These are phyloP conservation scores for Ustilago curta DNA, from an alignment of 1,284 basidiomycete genomes.

Conservation along the genomic window DNA sequence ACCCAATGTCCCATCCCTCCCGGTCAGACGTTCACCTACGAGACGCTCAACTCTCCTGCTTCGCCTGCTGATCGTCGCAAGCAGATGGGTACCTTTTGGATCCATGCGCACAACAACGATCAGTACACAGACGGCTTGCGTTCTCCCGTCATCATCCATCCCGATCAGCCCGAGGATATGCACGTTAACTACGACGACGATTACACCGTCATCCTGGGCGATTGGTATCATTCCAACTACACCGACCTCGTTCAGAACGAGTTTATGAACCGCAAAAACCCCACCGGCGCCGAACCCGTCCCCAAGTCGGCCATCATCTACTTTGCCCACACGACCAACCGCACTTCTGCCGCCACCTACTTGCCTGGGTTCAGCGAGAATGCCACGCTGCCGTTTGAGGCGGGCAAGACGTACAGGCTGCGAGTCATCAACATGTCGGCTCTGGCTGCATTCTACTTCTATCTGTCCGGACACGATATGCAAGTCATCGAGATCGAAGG, in stretches of 20 bases:
- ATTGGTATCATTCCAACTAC: slow-evolving; percentile 74
- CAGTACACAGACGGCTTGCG: slow-evolving; percentile 66
- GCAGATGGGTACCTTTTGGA: slow-evolving; percentile 72
- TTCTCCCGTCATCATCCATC: slow-evolving; percentile 68
- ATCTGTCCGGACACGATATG: slow-evolving; percentile 45
- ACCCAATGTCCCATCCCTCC: slow-evolving; percentile 68
- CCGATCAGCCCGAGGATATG: slow-evolving; percentile 51
- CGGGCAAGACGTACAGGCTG: slow-evolving; percentile 73
- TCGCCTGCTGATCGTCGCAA: slow-evolving; percentile 40
- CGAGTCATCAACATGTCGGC: slow-evolving; percentile 73
- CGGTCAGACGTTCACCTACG: slow-evolving; percentile 54
- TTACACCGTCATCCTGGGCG: slow-evolving; percentile 83
- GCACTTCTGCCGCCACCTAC: slow-evolving; percentile 39
- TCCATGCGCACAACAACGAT: slow-evolving; percentile 64
- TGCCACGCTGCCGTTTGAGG: slow-evolving; percentile 76
- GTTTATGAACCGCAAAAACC: slow-evolving; percentile 77
- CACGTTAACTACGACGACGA: slow-evolving; percentile 86
- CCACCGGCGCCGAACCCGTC: slow-evolving; percentile 65
- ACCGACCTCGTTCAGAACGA: slow-evolving; percentile 56
- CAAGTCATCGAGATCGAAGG: slow-evolving; percentile 62
- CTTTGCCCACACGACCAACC: slow-evolving; percentile 77
- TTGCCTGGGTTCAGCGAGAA: slow-evolving; percentile 77
- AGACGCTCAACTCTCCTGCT: slow-evolving; percentile 47
- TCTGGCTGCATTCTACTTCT: slow-evolving; percentile 60
- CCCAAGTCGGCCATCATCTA: slow-evolving; percentile 82